These are phyloP conservation scores for Kwoniella shandongensis DNA, from an alignment of 768 basidiomycete genomes.

Conservation along the genomic window DNA sequence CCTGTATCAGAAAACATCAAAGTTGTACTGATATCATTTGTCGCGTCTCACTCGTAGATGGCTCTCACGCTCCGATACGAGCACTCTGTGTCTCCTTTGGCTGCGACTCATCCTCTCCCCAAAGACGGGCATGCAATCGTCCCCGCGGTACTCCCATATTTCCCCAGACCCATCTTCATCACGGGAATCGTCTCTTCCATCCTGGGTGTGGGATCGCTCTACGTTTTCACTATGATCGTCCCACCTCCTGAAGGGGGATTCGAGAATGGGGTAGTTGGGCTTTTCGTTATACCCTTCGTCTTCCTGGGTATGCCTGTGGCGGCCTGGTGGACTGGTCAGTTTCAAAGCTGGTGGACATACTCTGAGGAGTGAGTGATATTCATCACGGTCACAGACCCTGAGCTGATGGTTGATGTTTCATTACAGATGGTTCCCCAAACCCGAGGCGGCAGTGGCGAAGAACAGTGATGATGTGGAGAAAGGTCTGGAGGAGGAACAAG, in stretches of 20 bases:
- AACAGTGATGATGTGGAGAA: neutral
- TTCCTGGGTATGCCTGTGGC: neutral
- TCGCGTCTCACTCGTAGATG: neutral
- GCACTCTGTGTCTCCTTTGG: neutral
- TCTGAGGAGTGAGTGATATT: neutral
- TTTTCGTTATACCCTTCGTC: neutral
- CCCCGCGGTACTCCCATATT: neutral
- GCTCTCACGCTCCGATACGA: neutral
- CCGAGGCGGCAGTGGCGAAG: neutral
- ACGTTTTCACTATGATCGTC: neutral
- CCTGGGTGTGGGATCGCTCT: neutral
- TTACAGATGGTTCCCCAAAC: neutral
- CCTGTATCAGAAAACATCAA: no score
- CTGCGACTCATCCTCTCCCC: neutral
- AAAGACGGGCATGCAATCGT: neutral
- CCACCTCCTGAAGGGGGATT: neutral
- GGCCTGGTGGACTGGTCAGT: slow-evolving; percentile 1
- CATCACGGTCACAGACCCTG: neutral
- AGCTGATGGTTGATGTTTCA: neutral
- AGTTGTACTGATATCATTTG: no score
- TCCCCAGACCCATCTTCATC: neutral
- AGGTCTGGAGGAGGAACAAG: neutral
- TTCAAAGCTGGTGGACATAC: neutral
- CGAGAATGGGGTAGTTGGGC: neutral
- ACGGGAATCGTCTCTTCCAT: neutral